Evolutionary conservation across 169 alveolate genomes (phyloP), one percentile per base, ranked within the genome.

Genomic region (Plasmodium gaboni): DNA sequence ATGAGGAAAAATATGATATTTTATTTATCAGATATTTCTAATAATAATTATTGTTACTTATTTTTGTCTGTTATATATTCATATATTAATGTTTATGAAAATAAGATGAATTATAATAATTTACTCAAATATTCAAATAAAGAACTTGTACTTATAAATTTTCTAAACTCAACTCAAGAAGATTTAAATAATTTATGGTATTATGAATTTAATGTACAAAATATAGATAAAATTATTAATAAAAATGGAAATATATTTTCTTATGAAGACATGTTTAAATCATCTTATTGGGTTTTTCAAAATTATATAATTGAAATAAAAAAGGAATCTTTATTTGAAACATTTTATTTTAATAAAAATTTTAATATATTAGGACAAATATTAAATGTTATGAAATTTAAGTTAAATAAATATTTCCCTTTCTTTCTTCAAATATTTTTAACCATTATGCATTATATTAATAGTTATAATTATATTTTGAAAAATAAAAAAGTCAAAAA

Each of bases 301-400:
- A 44, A 46, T 28, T 63, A 70, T 19, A 86, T 86, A 70, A 71
- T 86, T 86, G 92, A 70, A 71, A 71, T 86, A 71, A 86, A 71
- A 65, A 86, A 86, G 60, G 87, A 86, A 17, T 68, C 65, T 3
- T 38, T 86, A 26, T 86, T 61, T 60, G 72, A 71, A 59, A 71
- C 46, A 42, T 24, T 51, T 48, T 15, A n/a, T 64, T 86, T 86
- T 46, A 70, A 38, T 17, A 70, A 61, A 71, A 69, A 73, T 53
- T 22, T 86, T 44, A 26, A 64, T 44, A 65, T 86, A 46, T 71
- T 86, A 17, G 60, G 70, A 24, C 63, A 86, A 13, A 59, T 86
- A 24, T 38, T 86, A 13, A 57, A 86, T 32, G 70, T 71, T 53
- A 86, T 86, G 87, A 86, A 86, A 73, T 60, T 70, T 64, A 86